Evolutionary conservation across 495 filamentous ascomycete species (phyloP), one percentile per base, ranked within the genome.

Genomic region (Lasiosphaeris hirsuta): DNA sequence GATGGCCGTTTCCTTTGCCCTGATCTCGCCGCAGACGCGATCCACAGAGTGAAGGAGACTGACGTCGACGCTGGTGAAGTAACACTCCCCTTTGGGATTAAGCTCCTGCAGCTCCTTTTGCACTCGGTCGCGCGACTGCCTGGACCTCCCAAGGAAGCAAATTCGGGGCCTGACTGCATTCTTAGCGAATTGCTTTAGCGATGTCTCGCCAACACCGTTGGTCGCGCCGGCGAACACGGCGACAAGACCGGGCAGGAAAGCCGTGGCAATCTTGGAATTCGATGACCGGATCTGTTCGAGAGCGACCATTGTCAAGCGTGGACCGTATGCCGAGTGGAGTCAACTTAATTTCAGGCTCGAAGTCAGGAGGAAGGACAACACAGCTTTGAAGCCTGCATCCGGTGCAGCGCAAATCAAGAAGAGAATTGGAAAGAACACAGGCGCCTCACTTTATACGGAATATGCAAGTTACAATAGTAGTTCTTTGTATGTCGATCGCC

Each of bases 161-260:
- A 69, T 60, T 9, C 58, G 53, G 1, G 67, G 67, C 23, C 69
- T 62, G 5, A 66, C 36, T 6, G 84, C 72, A 40, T 81, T 56
- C 30, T 76, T 68, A 3, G 80, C 78, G 49, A 89, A 84, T 17
- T 76, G 63, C 52, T 73, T 81, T 52, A 86, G 72, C 4, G 83
- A 83, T 15, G 75, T 61, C 60, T 83, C 75, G 38, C 82, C 84
- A 51, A 90, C 83, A 37, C 86, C 87, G 36, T 77, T 79, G 0
- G 87, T 90, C 14, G 74, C 87, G 39, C 87, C 85, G 10, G 83
- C 84, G 58, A 85, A 84, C 45, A 86, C 75, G 30, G 77, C 82
- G 2, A 81, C 74, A 2, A 82, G 63, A 3, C 72, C 68, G 0
- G 68, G 36, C 6, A 75, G 76, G n/a, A 80, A 67, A 0, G 55